Base-by-base conservation (phyloP, 768 basidiomycete species). In the Hypholoma sublateritium region DNA sequence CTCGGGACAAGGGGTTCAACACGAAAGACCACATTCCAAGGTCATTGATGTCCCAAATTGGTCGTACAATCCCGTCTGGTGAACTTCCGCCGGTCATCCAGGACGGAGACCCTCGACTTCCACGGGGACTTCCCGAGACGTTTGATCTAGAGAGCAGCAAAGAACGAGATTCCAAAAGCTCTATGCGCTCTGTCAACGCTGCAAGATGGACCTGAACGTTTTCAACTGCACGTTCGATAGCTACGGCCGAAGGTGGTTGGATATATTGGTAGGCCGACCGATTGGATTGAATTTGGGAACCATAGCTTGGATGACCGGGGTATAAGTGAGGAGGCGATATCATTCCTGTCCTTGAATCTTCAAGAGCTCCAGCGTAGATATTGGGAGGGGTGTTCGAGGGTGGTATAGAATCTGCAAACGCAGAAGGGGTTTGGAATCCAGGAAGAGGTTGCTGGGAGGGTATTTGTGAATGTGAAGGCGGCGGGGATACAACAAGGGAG, bases 21-120 rank as follows among this genome's bases (percentile, higher is more conserved):
- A 92, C 74, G 44, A 87, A 63, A 6, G 91, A 83, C 92, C 92
- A 94, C 76, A 93, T 80, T 46, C 92, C 92, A 67, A 93, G 76
- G 67, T 93, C 89, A 49, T 90, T 82, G n/a, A 89, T 65, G 66
- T 91, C 87, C 86, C 87, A 90, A 17, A 77, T 70, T 32, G 71
- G 69, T 11, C 35, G 58, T 32, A 69, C 71, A 34, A 66, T 67
- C 3, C 72, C 67, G 34, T 74, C 64, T 5, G 80, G 80, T 35
- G 79, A 81, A 34, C 74, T 73, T n/a, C 77, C 72, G 45, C 67
- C 66, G 36, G 54, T 59, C 56, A 62, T 64, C 73, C 74, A 74
- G 2, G 73, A 58, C 13, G 80, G 73, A 41, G 77, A 77, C 34
- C 73, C 74, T 25, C 70, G 65, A 24, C 69, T 69, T 53, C 74